These are phyloP conservation scores for Malus sieversii DNA, from an alignment of 306 rosid genomes.

Conservation along the genomic window DNA sequence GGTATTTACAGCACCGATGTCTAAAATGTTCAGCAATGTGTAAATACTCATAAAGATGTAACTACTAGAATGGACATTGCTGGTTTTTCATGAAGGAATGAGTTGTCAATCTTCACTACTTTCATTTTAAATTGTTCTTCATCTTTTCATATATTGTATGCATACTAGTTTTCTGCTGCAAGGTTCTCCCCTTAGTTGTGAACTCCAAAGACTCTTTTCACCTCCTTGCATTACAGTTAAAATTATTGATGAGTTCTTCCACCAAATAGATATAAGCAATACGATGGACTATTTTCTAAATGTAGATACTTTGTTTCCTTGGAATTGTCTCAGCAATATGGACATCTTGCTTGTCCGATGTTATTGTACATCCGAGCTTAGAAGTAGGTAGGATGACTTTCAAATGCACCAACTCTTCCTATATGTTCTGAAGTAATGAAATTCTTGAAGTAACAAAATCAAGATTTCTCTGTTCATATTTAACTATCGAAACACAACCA, in stretches of 20 bases:
- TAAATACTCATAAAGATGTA: neutral
- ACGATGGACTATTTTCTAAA: neutral
- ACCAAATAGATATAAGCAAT: neutral
- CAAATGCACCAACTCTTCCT: neutral
- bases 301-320: neutral
- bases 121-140: neutral
- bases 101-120: neutral
- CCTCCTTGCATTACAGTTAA: neutral
- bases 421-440: neutral
- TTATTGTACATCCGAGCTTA: too few relatives aligned
- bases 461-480: neutral
- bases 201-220: neutral
- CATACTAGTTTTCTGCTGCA: neutral
- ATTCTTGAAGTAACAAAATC: neutral
- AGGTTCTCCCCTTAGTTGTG: neutral
- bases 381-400: neutral
- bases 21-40: neutral
- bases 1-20: slow-evolving; percentile 32
- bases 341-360: neutral
- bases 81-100: neutral
- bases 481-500: neutral
- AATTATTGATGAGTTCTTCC: neutral
- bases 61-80: neutral
- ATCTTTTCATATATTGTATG: neutral
- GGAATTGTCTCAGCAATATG: neutral